Conservation (phyloP, 768 basidiomycete genomes). For the Daedalea quercina region DNA sequence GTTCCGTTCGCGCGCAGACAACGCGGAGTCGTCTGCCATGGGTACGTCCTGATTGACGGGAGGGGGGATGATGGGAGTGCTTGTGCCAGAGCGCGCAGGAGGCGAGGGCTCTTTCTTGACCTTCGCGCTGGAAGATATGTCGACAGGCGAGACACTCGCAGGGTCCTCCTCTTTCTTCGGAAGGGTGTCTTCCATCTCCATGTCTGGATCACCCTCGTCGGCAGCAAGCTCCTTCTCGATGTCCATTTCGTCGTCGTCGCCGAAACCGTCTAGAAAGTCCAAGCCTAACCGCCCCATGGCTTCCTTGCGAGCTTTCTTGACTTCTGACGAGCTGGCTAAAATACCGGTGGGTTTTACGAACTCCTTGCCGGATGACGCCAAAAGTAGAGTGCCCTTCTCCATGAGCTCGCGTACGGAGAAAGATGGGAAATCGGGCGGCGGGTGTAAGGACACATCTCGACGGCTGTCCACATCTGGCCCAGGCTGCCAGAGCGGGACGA, state of each 20-base stretch:
- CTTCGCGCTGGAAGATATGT: slow-evolving; percentile 30
- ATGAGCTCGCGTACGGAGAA: slow-evolving; percentile 78
- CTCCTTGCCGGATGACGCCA: slow-evolving; percentile 93
- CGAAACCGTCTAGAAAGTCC: slow-evolving; percentile 74
- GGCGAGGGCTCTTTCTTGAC: slow-evolving; percentile 25
- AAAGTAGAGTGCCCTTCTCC: slow-evolving; percentile 66
- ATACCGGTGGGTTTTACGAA: slow-evolving; percentile 72
- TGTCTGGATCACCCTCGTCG: slow-evolving; percentile 42
- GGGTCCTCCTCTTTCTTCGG: slow-evolving; percentile 35
- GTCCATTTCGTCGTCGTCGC: slow-evolving; percentile 73
- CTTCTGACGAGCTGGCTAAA: slow-evolving; percentile 67
- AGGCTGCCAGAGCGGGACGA: slow-evolving; percentile 79
- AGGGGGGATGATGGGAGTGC: slow-evolving; percentile 30
- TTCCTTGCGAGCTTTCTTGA: slow-evolving; percentile 82
- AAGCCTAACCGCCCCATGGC: slow-evolving; percentile 85
- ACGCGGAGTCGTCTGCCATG: slow-evolving; percentile 43
- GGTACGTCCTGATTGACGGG: slow-evolving; percentile 38
- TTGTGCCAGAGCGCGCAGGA: slow-evolving; percentile 36
- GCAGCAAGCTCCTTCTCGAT: slow-evolving; percentile 74
- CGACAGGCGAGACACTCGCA: slow-evolving; percentile 34
- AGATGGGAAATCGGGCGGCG: slow-evolving; percentile 55
- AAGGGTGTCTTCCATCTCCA: slow-evolving; percentile 25
- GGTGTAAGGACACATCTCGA: slow-evolving; percentile 22
- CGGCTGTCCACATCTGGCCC: slow-evolving; percentile 25
- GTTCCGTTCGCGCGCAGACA: slow-evolving; percentile 92